Evolutionary conservation across 768 basidiomycete genomes (phyloP).

Genomic region (Lentinus brumalis): DNA sequence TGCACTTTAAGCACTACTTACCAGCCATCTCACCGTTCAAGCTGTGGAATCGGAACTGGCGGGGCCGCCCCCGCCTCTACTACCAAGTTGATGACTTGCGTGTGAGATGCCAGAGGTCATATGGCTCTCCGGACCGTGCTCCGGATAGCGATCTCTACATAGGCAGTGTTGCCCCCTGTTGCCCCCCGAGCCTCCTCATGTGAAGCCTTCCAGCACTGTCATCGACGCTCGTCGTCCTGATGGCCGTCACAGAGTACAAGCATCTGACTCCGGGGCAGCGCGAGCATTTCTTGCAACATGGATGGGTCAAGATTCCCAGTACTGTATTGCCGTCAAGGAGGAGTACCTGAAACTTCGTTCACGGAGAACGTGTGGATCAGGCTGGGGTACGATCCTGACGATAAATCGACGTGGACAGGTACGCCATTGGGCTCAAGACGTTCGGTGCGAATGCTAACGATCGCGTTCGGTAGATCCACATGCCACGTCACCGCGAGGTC

Average conservation of each 20-base stretch:
- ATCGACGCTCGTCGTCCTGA: background rate
- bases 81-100: background rate
- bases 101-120: background rate
- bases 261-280: constrained; percentile 30
- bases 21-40: too few species aligned
- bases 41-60: too few species aligned
- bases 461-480: constrained; percentile 26
- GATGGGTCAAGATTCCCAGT: constrained; percentile 35
- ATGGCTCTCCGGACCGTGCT: background rate
- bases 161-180: too few species aligned
- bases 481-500: constrained; percentile 34
- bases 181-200: too few species aligned
- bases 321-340: constrained; percentile 34
- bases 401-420: constrained; percentile 39
- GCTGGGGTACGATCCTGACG: constrained; percentile 35
- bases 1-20: too few species aligned
- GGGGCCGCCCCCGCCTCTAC: too few species aligned
- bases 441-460: background rate
- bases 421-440: background rate
- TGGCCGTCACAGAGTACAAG: constrained; percentile 22
- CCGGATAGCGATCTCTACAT: too few species aligned
- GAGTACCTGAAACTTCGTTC: constrained; percentile 31
- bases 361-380: constrained; percentile 37
- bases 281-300: constrained; percentile 37
- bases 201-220: too few species aligned